These are phyloP conservation scores for Cyphellophora europaea DNA, from an alignment of 2,329 filamentous ascomycete genomes.

Conservation along the genomic window DNA sequence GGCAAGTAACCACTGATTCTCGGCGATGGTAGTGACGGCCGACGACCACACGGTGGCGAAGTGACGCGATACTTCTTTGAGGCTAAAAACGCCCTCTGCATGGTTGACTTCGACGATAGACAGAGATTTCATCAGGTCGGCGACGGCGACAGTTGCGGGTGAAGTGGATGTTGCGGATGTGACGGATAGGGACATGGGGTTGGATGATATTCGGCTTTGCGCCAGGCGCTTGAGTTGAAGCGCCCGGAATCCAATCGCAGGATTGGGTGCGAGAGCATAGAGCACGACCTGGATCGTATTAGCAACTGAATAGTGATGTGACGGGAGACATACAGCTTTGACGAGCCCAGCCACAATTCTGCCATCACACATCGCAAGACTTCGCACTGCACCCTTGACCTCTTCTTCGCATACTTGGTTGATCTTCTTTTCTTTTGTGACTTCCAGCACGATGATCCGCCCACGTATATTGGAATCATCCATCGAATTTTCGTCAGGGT, in stretches of 20 bases:
- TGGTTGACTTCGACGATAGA: conserved; percentile 62
- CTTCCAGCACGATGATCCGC: conserved; percentile 74
- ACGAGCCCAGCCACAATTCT: conserved; percentile 79
- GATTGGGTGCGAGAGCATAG: conserved; percentile 37
- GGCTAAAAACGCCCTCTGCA: conserved; percentile 17
- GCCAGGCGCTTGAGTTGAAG: conserved; percentile 59
- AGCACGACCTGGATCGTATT: conserved; percentile 42
- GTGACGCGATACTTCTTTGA: conserved; percentile 70
- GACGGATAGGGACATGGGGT: conserved; percentile 71
- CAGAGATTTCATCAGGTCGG: conserved; percentile 89
- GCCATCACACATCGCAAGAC: conserved; percentile 63
- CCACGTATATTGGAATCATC: conserved; percentile 40
- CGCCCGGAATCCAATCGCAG: conserved; percentile 18
- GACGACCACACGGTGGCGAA: conserved; percentile 77
- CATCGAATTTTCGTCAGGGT: conserved; percentile 51
- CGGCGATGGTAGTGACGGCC: conserved; percentile 61
- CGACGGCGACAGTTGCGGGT: conserved; percentile 66
- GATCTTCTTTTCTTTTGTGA: conserved; percentile 59
- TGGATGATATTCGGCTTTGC: conserved; percentile 71
- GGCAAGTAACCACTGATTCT: conserved; percentile 68
- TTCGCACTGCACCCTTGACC: conserved; percentile 72
- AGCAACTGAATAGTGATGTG: conserved; percentile 1
- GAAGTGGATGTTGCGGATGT: conserved; percentile 33
- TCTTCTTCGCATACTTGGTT: conserved; percentile 61
- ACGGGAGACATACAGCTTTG: conserved; percentile 59